phyloP scores from a whole-genome alignment of 352 stramenopile species.

The Globisporangium camurandrum region DNA sequence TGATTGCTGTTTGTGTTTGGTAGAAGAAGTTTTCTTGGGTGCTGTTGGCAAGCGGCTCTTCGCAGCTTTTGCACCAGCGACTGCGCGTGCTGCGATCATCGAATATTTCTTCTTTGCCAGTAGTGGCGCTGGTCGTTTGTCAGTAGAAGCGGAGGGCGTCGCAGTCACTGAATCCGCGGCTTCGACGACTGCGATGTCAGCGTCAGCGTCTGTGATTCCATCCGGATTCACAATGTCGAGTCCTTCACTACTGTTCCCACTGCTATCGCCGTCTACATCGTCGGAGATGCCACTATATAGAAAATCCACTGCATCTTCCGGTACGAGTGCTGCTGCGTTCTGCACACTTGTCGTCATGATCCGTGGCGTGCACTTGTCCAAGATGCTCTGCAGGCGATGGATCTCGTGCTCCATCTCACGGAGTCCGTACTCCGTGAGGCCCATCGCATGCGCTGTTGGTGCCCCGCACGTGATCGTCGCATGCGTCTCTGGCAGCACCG shows the following conservation, averaged over 20 bases:
- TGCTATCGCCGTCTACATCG: constrained; percentile 29
- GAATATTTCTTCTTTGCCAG: constrained; percentile 67
- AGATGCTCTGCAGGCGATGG: constrained; percentile 43
- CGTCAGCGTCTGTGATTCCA: no score
- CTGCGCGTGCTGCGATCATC: constrained; percentile 46
- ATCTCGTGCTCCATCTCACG: constrained; percentile 82
- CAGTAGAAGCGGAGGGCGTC: constrained; percentile 12
- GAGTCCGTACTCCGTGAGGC: constrained; percentile 61
- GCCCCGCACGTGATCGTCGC: constrained; percentile 73
- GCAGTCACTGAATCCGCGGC: constrained; percentile 13
- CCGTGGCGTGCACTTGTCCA: constrained; percentile 54
- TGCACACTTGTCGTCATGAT: constrained; percentile 18
- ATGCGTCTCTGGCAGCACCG: constrained; percentile 47
- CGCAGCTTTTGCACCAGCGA: constrained; percentile 42
- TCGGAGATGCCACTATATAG: constrained; percentile 35
- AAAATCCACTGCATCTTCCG: constrained; percentile 44
- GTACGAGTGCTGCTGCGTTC: constrained; percentile 28
- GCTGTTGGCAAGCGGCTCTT: constrained; percentile 36
- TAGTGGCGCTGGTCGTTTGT: constrained; percentile 10
- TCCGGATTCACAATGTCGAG: no score
- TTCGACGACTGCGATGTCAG: constrained; percentile 10
- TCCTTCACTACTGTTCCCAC: no score
- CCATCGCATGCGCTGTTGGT: constrained; percentile 75
- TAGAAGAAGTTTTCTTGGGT: constrained; percentile 30
- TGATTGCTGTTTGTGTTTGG: constrained; percentile 30